Base-by-base conservation (phyloP, 2,329 filamentous ascomycete genomes). In the Aureobasidium sp. region DNA sequence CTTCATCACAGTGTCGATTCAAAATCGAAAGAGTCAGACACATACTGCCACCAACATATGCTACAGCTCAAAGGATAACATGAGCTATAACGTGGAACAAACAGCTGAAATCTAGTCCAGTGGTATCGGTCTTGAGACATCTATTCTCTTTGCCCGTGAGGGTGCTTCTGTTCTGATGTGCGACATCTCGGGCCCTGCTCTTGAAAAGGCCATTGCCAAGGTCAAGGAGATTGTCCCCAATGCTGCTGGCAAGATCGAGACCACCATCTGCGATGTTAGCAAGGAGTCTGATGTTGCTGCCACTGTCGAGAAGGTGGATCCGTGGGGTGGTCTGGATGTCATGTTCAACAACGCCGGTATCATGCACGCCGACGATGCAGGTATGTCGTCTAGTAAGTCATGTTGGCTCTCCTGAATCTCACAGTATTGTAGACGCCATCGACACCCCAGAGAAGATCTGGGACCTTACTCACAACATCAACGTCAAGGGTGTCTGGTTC, bases 311-410 rank as follows among this genome's bases (percentile, higher is more conserved):
- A 72, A 79, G 8, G 73, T 91, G 55, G 90, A 96, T 70, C 67
- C 80, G 54, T 94, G 88, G 86, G 90, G 90, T 65, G 90, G 90
- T 39, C 72, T 93, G 3, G 90, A 96, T 68, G 77, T 95, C 66
- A 88, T 95, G 63, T 96, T 95, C 83, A 96, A 96, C 81, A 96
- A 96, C 69, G 90, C 90, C 21, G 90, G 90, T 53, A 96, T 96
- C 70, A 96, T 96, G 90, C 90, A 95, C 73, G 84, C 82, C 42
- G 77, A 85, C 55, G 73, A 77, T 57, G 73, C 71, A 32, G 66
- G 66, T 68, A 53, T 55, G 64, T 57, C 3, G 34, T 22, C 16
- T n/a, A 11, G 2, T 6, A 12, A 24, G 1, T 5, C 6, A n/a
- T 6, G 34, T 17, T 14, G 1, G 6, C 16, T 7, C 17, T 8